These are phyloP conservation scores for Sicyos edulis DNA, from an alignment of 306 rosid genomes.

Conservation along the genomic window DNA sequence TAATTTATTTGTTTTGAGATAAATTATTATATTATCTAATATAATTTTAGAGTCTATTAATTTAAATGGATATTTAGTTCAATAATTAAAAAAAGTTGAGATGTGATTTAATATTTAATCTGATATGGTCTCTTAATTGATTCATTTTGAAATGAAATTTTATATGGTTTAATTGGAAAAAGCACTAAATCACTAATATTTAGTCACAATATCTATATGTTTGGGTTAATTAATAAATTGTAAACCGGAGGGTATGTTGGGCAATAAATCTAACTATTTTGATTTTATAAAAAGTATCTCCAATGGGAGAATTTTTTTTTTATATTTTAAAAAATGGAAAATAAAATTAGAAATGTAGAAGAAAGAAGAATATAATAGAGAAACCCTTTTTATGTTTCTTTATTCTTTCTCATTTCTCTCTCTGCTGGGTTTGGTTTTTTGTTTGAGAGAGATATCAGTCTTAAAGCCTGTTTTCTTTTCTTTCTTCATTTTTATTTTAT, in stretches of 20 bases:
- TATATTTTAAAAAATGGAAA: background rate
- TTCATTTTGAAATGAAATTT: no score
- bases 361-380: constrained; percentile 48
- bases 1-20: no score
- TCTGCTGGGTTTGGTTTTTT: constrained; percentile 29
- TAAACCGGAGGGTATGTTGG: background rate
- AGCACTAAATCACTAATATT: no score
- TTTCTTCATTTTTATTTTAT: background rate
- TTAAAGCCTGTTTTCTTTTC: constrained; percentile 37
- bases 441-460: constrained; percentile 49
- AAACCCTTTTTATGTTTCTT: constrained; percentile 35
- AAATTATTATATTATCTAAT: no score
- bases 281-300: background rate
- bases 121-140: no score
- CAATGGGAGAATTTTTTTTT: background rate
- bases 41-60: no score
- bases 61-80: no score
- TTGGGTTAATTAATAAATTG: background rate
- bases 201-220: no score
- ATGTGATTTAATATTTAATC: no score
- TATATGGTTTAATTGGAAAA: no score
- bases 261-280: background rate
- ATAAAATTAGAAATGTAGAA: constrained; percentile 21
- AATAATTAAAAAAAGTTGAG: no score
- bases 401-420: constrained; percentile 16